A percentile compares a stretch with the other conserved stretches of the same genome.
Evolutionary conservation across 805 yeast genomes (phyloP).

Genomic region (Saturnispora halmiae): DNA sequence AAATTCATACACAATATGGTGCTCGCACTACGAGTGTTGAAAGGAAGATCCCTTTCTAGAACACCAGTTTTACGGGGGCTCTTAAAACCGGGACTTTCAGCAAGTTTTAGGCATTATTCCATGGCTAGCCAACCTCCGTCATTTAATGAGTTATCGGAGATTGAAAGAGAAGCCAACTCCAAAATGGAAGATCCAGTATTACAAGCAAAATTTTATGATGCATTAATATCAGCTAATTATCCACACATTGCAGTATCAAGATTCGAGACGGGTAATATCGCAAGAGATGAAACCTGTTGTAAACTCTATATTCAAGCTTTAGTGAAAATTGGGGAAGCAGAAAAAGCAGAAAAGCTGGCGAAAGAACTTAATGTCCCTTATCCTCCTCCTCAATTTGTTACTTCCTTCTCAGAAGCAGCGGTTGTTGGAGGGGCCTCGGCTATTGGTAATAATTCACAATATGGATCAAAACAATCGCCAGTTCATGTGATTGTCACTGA

Average conservation of each 20-base stretch:
- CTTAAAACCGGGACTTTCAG: slow-evolving; percentile 1
- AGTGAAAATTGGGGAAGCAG: slow-evolving; percentile 63
- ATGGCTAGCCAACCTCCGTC: slow-evolving; percentile 12
- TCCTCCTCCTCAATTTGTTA: slow-evolving; percentile 11
- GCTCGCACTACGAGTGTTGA: background rate
- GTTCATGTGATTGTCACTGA: slow-evolving; percentile 91
- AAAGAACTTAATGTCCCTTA: slow-evolving; percentile 30
- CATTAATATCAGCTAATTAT: slow-evolving; percentile 67
- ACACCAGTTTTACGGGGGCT: background rate
- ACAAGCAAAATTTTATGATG: slow-evolving; percentile 79
- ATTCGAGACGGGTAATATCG: slow-evolving; percentile 90
- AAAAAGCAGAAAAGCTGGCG: slow-evolving; percentile 65
- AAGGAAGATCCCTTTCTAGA: background rate
- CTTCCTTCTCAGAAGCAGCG: slow-evolving; percentile 6
- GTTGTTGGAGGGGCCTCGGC: background rate
- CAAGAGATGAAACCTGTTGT: slow-evolving; percentile 71
- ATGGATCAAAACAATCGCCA: slow-evolving; percentile 72
- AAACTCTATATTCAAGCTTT: slow-evolving; percentile 74
- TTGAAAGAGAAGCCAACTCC: slow-evolving; percentile 82
- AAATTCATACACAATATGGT: background rate
- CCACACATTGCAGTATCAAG: slow-evolving; percentile 96
- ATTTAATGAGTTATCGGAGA: slow-evolving; percentile 38
- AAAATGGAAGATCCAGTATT: slow-evolving; percentile 56
- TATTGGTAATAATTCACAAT: background rate
- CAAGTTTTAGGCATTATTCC: slow-evolving; percentile 8